A percentile compares a stretch with the other conserved stretches of the same genome.
These are phyloP conservation scores for Phalaenopsis equestris DNA, from an alignment of 106 monocot species.

Conservation along the genomic window DNA sequence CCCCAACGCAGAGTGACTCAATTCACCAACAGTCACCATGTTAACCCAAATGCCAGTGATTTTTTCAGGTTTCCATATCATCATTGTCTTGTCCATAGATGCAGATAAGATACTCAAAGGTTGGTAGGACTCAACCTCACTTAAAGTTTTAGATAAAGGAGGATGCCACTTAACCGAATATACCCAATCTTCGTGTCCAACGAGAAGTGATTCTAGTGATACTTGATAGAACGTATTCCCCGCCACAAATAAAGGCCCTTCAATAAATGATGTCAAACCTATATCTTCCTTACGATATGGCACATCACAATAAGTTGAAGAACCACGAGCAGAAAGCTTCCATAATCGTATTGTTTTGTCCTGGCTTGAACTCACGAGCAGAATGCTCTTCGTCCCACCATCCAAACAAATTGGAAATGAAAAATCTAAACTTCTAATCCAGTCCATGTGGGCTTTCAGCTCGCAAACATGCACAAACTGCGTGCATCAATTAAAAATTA, in stretches of 20 bases:
- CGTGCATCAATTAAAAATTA: constrained; percentile 5
- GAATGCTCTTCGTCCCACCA: constrained; percentile 37
- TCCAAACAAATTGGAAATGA: constrained; percentile 53
- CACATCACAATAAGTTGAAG: constrained; percentile 14
- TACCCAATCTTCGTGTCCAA: constrained; percentile 99
- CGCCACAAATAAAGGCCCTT: constrained; percentile 59
- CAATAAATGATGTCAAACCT: constrained; percentile 74
- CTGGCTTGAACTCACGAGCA: constrained; percentile 93
- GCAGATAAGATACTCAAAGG: constrained; percentile 88
- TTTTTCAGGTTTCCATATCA: constrained; percentile 98
- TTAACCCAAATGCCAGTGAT: constrained; percentile 96
- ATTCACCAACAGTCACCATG: constrained; percentile 84
- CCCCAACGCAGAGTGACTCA: constrained; percentile 85
- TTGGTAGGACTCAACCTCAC: constrained; percentile 31
- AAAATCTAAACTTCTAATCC: constrained; percentile 95
- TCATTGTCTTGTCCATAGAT: constrained; percentile 99
- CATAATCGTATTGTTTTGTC: constrained; percentile 95
- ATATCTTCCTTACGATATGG: constrained; percentile 36
- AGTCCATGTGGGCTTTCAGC: constrained; percentile 92
- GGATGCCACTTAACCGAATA: constrained; percentile 94
- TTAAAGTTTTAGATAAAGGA: constrained; percentile 25
- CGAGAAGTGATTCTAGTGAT: constrained; percentile 87
- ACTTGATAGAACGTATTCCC: constrained; percentile 58
- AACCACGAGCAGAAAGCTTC: constrained; percentile 50
- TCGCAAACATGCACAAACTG: constrained; percentile 83